Evolutionary conservation across 2,329 filamentous ascomycete genomes (phyloP), one percentile per base, ranked within the genome.

Genomic region (Fusarium goolgardi): DNA sequence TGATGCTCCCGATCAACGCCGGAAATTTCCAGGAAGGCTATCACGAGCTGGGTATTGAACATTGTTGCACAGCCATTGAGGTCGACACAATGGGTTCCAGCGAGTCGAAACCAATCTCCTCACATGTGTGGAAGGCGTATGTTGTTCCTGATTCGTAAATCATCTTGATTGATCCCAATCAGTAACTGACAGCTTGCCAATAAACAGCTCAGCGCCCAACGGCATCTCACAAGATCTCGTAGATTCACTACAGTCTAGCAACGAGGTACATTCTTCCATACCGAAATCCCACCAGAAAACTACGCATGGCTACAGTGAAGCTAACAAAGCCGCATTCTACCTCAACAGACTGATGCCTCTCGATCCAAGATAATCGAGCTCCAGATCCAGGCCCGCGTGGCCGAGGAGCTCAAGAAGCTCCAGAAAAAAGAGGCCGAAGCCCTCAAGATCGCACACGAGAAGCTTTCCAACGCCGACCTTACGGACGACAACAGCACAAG

Each of bases 311-410:
- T 51, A 21, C 25, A 46, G 29, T 58, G 20, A 70, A 58, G 47
- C 68, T 71, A 55, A 73, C 66, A 39, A 16, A 35, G 21, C 35
- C 41, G 3, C n/a, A 51, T 44, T 44, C 43, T 20, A 40, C 41
- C n/a, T 53, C 37, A 29, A 61, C 77, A 98, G 95, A 95, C 91
- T 81, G 94, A 98, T 82, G 89, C 90, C 63, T 94, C 93, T 70
- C 94, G 95, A 77, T 86, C 91, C 75, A 92, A 92, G 81, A 85
- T 90, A 76, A 83, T 93, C 79, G 95, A 98, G 82, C 88, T 96
- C 68, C 91, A 95, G 75, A 90, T 97, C 79, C 94, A 97, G 83
- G 83, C 88, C 77, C 94, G 95, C 80, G 93, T 97, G 64, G 88
- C 91, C 75, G 85, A 89, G 74, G 94, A 97, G 82, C 92, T 98